Base-by-base conservation (phyloP, 352 stramenopile genomes). In the Globisporangium abappressorium region DNA sequence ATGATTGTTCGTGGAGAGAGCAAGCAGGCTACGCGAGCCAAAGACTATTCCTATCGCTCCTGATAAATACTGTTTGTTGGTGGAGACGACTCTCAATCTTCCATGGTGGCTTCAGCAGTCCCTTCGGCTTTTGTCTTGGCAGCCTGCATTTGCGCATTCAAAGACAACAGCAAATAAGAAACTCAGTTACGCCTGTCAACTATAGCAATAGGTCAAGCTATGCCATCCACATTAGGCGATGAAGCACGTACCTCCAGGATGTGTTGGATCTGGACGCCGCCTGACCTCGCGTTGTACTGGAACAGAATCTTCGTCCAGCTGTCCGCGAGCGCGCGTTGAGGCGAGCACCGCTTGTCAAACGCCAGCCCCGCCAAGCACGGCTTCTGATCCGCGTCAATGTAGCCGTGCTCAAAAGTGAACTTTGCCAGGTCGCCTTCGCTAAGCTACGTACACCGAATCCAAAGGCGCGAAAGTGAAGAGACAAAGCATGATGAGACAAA, bases 251-350 rank as follows among this genome's bases (percentile, higher is more conserved):
- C 85, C 80, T 91, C 76, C 6, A 93, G 34, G 57, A 94, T 84
- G 18, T 68, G 78, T 15, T 88, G 73, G 41, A 94, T 86, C 18
- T 75, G 76, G n/a, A 93, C 55, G 5, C 85, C 84, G 30, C 80
- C 79, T 6, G 73, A 82, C 11, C 80, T 78, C n/a, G 84, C 84
- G 26, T 89, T 85, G 62, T 81, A 88, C 68, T 94, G 87, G 66
- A 94, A 94, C 51, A 92, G 65, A 70, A 94, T 91, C 66, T 96
- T 96, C 26, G 89, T 96, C 89, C 89, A 96, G 69, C 89, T 96
- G 61, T 96, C 89, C 1, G 89, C 80, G 26, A 96, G 77, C 3
- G 87, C 89, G 28, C 89, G 82, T 60, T 95, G 87, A 15, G 87
- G 81, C 15, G 89, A 96, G 56, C 87, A 96, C 15, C 87, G 80